Conservation (phyloP, 2,329 filamentous ascomycete genomes). For the Sarocladium strictum region DNA sequence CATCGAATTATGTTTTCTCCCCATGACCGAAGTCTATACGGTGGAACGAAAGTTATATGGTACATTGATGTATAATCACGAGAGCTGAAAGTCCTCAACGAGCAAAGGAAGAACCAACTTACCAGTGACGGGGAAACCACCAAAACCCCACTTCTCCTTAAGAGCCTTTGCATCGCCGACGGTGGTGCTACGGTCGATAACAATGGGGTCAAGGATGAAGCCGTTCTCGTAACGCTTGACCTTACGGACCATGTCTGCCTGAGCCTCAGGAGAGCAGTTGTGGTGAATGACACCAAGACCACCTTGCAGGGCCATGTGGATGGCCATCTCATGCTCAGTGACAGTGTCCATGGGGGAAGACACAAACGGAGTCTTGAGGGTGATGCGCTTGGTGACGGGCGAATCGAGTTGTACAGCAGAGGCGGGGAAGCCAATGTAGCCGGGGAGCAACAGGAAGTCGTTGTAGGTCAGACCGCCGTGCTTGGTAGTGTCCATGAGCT, state of each 20-base stretch:
- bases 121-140: constrained; percentile 98
- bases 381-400: constrained; percentile 89
- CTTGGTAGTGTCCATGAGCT: constrained; percentile 84
- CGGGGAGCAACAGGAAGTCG: constrained; percentile 93
- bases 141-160: constrained; percentile 98
- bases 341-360: constrained; percentile 99
- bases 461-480: constrained; percentile 97
- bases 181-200: constrained; percentile 81
- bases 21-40: constrained; percentile 85
- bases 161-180: constrained; percentile 85
- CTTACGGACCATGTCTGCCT: constrained; percentile 98
- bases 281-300: constrained; percentile 95
- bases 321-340: constrained; percentile 99
- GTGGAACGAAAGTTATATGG: constrained; percentile 99
- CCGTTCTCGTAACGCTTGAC: constrained; percentile 99
- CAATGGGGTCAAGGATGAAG: constrained; percentile 93
- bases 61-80: constrained; percentile 71
- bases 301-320: constrained; percentile 87
- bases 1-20: constrained; percentile 42
- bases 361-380: constrained; percentile 91
- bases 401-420: constrained; percentile 84
- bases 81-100: constrained; percentile 11
- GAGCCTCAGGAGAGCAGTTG: constrained; percentile 96
- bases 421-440: constrained; percentile 97
- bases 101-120: constrained; percentile 37